Conservation (phyloP, 495 filamentous ascomycete species). For the Penicillium lagena region DNA sequence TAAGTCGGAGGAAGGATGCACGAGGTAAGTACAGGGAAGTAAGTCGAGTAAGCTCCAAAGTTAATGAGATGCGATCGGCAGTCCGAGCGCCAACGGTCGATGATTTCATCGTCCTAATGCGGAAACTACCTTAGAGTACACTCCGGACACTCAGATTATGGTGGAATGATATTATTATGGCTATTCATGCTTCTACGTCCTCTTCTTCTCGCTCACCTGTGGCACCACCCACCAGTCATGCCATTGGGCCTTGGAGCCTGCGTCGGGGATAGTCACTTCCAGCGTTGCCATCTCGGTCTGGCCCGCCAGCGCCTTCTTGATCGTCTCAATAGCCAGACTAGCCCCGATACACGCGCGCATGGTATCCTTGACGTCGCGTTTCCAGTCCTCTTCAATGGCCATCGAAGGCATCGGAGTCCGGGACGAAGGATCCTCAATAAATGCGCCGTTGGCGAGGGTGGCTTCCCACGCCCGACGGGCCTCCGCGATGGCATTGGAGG, state of each 20-base stretch:
- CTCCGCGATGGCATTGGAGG: constrained; percentile 49
- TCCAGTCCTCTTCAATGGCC: constrained; percentile 53
- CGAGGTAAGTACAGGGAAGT: no score
- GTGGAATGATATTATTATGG: no score
- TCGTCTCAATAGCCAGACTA: constrained; percentile 52
- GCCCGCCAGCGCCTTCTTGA: constrained; percentile 41
- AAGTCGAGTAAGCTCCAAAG: no score
- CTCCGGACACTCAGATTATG: no score
- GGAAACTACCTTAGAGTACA: no score
- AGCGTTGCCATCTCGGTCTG: constrained; percentile 6
- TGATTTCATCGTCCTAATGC: no score
- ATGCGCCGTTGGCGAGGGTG: constrained; percentile 38
- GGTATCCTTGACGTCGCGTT: constrained; percentile 47
- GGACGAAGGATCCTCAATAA: constrained; percentile 16
- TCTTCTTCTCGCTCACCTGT: constrained; percentile 38
- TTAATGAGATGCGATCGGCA: no score
- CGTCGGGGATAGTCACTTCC: constrained; percentile 47
- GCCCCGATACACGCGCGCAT: constrained; percentile 61
- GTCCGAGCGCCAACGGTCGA: no score
- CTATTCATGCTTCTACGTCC: neutral
- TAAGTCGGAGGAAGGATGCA: no score
- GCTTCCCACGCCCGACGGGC: constrained; percentile 63
- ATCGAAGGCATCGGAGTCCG: constrained; percentile 36
- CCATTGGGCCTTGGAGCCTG: constrained; percentile 47
- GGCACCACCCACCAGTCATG: constrained; percentile 79